phyloP scores from a whole-genome alignment of 2,329 filamentous ascomycete species.

The Chrysosporium queenslandicum region DNA sequence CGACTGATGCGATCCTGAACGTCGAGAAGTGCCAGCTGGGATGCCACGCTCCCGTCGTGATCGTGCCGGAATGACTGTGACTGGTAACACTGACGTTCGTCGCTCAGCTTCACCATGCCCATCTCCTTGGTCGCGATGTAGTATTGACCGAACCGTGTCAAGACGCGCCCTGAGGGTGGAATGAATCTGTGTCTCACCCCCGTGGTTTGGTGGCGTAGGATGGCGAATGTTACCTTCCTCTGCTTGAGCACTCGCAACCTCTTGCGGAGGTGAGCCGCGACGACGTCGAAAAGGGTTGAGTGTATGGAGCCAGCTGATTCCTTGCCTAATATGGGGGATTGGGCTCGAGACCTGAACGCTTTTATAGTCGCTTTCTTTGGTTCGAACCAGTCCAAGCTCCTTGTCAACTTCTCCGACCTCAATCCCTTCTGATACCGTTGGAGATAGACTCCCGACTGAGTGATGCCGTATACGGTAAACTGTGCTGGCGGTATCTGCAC shows the following conservation, averaged over 20 bases:
- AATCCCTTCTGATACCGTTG: conserved; percentile 30
- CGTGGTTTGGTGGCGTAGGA: conserved; percentile 6
- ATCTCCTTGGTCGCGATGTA: conserved; percentile 37
- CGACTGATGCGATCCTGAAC: background rate
- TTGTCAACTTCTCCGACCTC: conserved; percentile 24
- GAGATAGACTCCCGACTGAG: conserved; percentile 42
- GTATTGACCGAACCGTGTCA: conserved; percentile 40
- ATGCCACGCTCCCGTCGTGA: conserved; percentile 21
- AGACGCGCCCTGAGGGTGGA: conserved; percentile 39
- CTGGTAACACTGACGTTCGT: conserved; percentile 39
- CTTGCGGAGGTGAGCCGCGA: conserved; percentile 49
- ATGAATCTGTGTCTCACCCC: conserved; percentile 35
- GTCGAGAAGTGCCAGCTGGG: conserved; percentile 10
- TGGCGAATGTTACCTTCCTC: conserved; percentile 22
- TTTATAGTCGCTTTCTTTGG: conserved; percentile 15
- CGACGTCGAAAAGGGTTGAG: conserved; percentile 50
- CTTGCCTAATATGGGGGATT: conserved; percentile 25
- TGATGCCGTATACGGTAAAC: conserved; percentile 56
- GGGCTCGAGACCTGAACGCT: conserved; percentile 26
- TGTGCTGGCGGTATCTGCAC: conserved; percentile 53
- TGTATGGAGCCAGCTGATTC: conserved; percentile 41
- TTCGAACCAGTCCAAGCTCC: conserved; percentile 18
- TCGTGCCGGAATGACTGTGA: conserved; percentile 47
- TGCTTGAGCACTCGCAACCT: conserved; percentile 49
- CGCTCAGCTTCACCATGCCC: conserved; percentile 30